Percentiles rank a stretch among this genome's conserved stretches.
phyloP scores from a whole-genome alignment of 176 grass and related monocot species.

The Oryza coarctata region DNA sequence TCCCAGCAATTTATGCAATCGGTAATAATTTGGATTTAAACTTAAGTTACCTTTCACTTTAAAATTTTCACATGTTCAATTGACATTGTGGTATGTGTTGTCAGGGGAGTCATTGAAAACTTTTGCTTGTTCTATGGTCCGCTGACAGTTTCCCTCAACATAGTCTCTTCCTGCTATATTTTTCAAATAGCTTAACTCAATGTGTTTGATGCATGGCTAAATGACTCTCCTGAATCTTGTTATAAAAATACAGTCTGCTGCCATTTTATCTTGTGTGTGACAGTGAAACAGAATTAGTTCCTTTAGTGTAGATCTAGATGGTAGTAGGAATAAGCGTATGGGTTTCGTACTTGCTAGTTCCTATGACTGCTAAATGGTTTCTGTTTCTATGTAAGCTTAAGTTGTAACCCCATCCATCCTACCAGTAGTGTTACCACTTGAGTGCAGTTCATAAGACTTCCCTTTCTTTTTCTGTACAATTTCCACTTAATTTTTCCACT shows the following conservation, averaged over 20 bases:
- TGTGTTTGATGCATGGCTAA: not conserved
- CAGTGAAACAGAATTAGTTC: not conserved
- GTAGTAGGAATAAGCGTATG: not conserved
- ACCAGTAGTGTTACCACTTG: not conserved
- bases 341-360: constrained; percentile 16
- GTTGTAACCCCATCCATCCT: not conserved
- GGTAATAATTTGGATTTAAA: constrained; percentile 40
- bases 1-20: constrained; percentile 58
- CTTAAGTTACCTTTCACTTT: not conserved
- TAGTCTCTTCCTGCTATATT: not conserved
- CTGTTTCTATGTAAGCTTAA: not conserved
- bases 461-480: constrained; percentile 17
- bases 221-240: constrained; percentile 2
- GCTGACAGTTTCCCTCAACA: not conserved
- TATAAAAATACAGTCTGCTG: constrained; percentile 3
- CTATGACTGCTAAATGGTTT: not conserved
- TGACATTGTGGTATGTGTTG: not conserved
- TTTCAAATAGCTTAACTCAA: constrained; percentile 11
- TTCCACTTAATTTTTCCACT: constrained; percentile 17
- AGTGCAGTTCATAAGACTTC: not conserved
- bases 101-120: not conserved
- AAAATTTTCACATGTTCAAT: not conserved
- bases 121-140: not conserved
- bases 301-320: constrained; percentile 13
- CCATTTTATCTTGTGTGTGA: constrained; percentile 19